Evolutionary conservation across 306 rosid genomes (phyloP), one percentile per base, ranked within the genome.

Genomic region (Quercus bicolor): DNA sequence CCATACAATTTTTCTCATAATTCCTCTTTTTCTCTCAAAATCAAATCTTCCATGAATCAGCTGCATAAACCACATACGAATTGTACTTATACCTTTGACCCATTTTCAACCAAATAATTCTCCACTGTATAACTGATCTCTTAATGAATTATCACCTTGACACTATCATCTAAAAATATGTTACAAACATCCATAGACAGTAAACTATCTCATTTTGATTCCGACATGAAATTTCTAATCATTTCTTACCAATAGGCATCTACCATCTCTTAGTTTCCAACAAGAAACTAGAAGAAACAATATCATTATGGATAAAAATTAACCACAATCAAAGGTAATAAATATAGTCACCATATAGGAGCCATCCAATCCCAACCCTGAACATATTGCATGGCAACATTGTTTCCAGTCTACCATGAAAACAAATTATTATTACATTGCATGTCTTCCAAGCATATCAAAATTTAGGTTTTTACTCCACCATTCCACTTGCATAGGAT

Each of bases 311-410:
- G 66, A 75, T 9, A 31, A 66, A 24, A 59, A 68, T 23, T 70
- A 40, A 40, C 45, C 45, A 40, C 45, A 40, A 76, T 51, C 75
- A 71, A 20, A 43, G 20, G 45, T 61, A 74, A 77, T 34, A 75
- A 48, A 71, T 61, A 78, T 69, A 79, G 79, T 89, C 88, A 94
- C 98, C 98, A 92, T 88, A 94, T 94, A 77, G 98, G 98, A 88
- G 92, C 84, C 75, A 94, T 92, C 98, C 98, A 92, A 82, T 94
- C 97, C 97, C 98, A 94, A 61, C 98, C 98, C 84, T 94, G 87
- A 69, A 94, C 95, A 74, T 94, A 92, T 57, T 94, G 98, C 28
- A 97, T 75, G 70, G 98, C 84, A 56, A 94, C 97, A 85, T 94
- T 92, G 87, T 91, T 94, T 80, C 98, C 97, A 77, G 89, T 94